phyloP scores from a whole-genome alignment of 176 grass and related monocot genomes.

The Oryza meyeriana region DNA sequence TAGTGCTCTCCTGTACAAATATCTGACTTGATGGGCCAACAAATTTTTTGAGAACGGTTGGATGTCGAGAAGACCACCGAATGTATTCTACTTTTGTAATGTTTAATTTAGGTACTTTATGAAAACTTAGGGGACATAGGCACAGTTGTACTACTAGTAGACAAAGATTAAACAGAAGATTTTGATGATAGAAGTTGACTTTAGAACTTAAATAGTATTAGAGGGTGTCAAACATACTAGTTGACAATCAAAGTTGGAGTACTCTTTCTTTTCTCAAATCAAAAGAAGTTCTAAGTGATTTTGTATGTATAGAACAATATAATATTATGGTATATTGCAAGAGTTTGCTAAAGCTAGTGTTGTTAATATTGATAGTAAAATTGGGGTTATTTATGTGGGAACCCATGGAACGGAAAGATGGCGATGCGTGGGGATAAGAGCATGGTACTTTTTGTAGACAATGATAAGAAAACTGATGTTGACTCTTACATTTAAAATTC shows the following conservation, averaged over 20 bases:
- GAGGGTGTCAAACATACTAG: no score
- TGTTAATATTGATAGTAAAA: neutral
- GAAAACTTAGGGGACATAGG: neutral
- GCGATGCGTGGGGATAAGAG: neutral
- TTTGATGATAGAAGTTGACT: neutral
- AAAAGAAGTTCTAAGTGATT: neutral
- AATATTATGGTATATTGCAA: no score
- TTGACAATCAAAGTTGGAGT: no score
- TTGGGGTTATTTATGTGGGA: neutral
- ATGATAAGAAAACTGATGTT: neutral
- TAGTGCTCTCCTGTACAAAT: no score
- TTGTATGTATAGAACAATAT: no score
- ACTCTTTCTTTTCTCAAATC: neutral
- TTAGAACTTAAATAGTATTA: neutral
- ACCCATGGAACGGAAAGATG: neutral
- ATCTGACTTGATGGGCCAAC: neutral
- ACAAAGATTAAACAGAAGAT: neutral
- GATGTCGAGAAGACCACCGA: no score
- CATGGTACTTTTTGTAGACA: neutral
- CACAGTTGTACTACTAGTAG: no score
- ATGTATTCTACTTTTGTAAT: no score
- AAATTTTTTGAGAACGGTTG: no score
- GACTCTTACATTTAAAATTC: neutral
- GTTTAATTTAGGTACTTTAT: neutral
- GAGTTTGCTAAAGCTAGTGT: no score